A percentile compares a stretch with the other conserved stretches of the same genome.
Evolutionary conservation across 2,329 filamentous ascomycete species (phyloP).

Genomic region (Aspergillus arachidicola): DNA sequence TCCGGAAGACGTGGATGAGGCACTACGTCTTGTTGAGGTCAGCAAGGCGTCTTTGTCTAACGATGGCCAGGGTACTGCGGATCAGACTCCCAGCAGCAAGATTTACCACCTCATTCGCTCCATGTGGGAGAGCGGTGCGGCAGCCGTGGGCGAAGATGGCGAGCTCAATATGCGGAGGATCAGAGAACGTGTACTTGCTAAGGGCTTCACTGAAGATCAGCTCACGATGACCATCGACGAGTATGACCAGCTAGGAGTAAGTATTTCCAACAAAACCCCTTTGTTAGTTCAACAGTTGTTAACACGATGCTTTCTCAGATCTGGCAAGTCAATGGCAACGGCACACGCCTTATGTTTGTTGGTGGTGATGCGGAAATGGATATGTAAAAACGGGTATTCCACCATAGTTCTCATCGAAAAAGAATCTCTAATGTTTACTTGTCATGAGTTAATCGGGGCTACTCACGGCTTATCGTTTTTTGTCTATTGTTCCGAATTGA

Average conservation of each 20-base stretch:
- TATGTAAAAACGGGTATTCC: constrained; percentile 28
- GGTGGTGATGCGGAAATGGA: constrained; percentile 60
- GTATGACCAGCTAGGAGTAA: constrained; percentile 86
- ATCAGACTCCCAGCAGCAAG: constrained; percentile 79
- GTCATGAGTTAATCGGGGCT: constrained; percentile 2
- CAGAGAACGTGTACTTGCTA: constrained; percentile 87
- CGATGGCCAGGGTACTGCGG: constrained; percentile 65
- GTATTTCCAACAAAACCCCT: constrained; percentile 44
- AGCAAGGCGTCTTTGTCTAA: constrained; percentile 88
- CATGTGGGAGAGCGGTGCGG: constrained; percentile 82
- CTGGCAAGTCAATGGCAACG: constrained; percentile 76
- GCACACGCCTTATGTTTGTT: constrained; percentile 71
- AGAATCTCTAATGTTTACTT: constrained; percentile 6
- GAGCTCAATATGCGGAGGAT: constrained; percentile 88
- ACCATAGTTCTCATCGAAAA: constrained; percentile 7
- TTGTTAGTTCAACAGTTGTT: constrained; percentile 31
- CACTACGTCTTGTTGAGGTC: constrained; percentile 84
- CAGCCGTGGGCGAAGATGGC: constrained; percentile 69
- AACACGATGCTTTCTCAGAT: constrained; percentile 55
- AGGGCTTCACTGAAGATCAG: constrained; percentile 95
- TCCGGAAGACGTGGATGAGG: constrained; percentile 93
- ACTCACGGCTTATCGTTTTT: neutral
- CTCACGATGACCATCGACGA: constrained; percentile 84
- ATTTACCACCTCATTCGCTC: constrained; percentile 94
- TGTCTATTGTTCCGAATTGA: neutral